Evolutionary conservation across 176 grass and related monocot genomes (phyloP).

Genomic region (Carex scoparia): DNA sequence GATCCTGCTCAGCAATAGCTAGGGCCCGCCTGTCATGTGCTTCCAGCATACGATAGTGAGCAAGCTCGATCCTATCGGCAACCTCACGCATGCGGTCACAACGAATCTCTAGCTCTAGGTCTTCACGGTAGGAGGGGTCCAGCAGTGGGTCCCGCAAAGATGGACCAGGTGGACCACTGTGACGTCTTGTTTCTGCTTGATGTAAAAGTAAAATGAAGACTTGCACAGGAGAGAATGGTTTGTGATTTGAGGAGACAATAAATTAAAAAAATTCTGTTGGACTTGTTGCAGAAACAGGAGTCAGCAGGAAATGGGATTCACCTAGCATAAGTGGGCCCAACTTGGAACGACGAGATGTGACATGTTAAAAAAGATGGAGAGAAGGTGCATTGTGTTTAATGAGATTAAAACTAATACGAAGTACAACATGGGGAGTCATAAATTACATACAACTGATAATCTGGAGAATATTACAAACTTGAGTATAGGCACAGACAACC

Average conservation of each 20-base stretch:
- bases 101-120: slow-evolving; percentile 1
- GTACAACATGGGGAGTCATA: not conserved
- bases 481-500: not conserved
- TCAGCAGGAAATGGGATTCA: not conserved
- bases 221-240: not conserved
- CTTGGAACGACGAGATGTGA: not conserved
- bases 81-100: not conserved
- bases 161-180: not conserved
- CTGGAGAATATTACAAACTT: not conserved
- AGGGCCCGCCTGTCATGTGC: slow-evolving; percentile 5
- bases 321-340: not conserved
- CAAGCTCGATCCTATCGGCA: not conserved
- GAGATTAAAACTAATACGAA: not conserved
- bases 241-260: not conserved
- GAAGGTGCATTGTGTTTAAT: not conserved
- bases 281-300: not conserved
- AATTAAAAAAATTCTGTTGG: not conserved
- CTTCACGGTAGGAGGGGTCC: not conserved
- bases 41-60: slow-evolving; percentile 2
- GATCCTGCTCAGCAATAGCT: not conserved
- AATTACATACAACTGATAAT: not conserved
- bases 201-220: not conserved
- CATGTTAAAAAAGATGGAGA: too few relatives aligned
- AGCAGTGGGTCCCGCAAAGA: not conserved
- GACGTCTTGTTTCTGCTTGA: not conserved